Conservation (phyloP, 768 basidiomycete genomes). For the Lentinula guzmanii region DNA sequence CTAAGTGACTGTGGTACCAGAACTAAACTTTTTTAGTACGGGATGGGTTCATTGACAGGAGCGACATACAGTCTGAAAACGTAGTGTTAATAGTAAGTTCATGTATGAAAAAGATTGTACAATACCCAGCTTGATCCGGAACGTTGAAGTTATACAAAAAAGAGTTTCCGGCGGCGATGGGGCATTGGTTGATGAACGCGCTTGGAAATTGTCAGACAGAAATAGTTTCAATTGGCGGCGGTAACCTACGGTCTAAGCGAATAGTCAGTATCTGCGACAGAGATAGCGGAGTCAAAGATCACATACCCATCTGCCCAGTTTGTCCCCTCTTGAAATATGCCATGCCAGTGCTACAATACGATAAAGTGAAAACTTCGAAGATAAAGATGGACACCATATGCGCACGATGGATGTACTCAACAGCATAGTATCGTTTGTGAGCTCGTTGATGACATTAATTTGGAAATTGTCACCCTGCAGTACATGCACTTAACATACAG, state of each 20-base stretch:
- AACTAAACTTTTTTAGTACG: not conserved
- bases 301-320: conserved; percentile 12
- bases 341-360: conserved; percentile 15
- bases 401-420: conserved; percentile 32
- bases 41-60: no score
- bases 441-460: conserved; percentile 31
- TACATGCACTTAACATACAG: not conserved
- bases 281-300: not conserved
- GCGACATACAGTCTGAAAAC: not conserved
- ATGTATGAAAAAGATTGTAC: not conserved
- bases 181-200: conserved; percentile 21
- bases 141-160: conserved; percentile 23
- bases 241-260: not conserved
- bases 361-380: not conserved
- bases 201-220: not conserved
- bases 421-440: conserved; percentile 30
- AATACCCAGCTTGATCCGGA: conserved; percentile 19
- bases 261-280: not conserved
- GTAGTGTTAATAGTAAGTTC: not conserved
- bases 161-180: conserved; percentile 19
- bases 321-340: conserved; percentile 14
- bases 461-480: conserved; percentile 27
- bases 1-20: conserved; percentile 16
- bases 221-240: not conserved
- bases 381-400: not conserved